Conservation (phyloP, 371 early-diverging fungal genomes). For the Apophysomyces ossiformis region DNA sequence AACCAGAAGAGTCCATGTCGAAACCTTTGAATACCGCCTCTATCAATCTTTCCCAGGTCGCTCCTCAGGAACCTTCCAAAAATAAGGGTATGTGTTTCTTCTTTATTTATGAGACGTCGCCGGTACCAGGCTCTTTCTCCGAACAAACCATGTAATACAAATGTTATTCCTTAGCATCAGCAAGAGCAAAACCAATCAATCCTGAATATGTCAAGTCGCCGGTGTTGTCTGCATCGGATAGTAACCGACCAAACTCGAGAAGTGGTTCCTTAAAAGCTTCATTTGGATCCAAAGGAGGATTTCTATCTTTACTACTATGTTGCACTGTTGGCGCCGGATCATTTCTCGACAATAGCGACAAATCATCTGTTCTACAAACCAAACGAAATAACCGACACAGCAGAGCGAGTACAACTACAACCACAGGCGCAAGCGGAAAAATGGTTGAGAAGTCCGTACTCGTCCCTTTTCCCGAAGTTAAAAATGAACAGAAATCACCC, state of each 20-base stretch:
- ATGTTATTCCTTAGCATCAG: neutral
- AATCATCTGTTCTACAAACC: conserved; percentile 24
- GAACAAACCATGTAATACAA: neutral
- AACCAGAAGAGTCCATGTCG: conserved; percentile 7
- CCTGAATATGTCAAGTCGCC: conserved; percentile 6
- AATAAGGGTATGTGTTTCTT: neutral
- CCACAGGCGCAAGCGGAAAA: neutral
- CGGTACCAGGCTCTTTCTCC: neutral
- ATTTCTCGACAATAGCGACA: conserved; percentile 40
- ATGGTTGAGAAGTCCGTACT: neutral
- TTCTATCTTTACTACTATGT: conserved; percentile 33
- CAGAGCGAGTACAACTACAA: neutral
- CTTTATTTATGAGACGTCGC: neutral
- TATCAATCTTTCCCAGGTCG: conserved; percentile 13
- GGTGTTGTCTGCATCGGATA: neutral
- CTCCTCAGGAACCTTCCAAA: conserved; percentile 13
- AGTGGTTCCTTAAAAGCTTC: conserved; percentile 28
- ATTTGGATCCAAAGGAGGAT: conserved; percentile 30
- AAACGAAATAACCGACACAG: conserved; percentile 23
- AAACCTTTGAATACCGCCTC: neutral
- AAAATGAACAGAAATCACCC: neutral
- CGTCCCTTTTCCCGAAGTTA: neutral
- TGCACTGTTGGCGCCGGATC: conserved; percentile 38
- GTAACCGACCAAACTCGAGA: neutral
- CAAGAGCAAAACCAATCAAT: neutral